A percentile compares a stretch with the other conserved stretches of the same genome.
phyloP scores from a whole-genome alignment of 148 eudicot species.

The Mesembryanthemum crystallinum region DNA sequence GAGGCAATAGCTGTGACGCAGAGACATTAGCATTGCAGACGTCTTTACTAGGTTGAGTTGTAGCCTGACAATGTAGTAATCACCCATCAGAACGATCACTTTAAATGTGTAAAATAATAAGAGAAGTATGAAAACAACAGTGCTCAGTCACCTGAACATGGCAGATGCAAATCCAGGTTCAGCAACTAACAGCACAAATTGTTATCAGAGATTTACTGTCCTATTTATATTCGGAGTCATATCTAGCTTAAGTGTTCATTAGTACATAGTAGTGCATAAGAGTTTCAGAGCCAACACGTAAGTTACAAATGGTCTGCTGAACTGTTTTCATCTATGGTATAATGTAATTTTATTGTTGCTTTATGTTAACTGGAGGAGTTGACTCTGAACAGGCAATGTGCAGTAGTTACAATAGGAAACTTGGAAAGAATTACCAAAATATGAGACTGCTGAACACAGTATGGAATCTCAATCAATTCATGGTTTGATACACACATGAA shows the following conservation, averaged over 20 bases:
- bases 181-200: background rate
- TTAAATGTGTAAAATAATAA: background rate
- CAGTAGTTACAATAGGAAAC: background rate
- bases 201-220: background rate
- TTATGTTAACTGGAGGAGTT: background rate
- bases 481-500: background rate
- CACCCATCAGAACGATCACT: background rate
- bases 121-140: background rate
- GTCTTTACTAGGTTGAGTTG: slow-evolving; percentile 54
- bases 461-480: background rate
- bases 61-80: slow-evolving; percentile 40
- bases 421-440: background rate
- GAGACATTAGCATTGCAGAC: slow-evolving; percentile 41
- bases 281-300: too few species aligned
- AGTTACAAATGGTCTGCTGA: too few species aligned
- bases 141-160: background rate
- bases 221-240: background rate
- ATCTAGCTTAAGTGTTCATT: background rate
- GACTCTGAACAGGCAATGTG: background rate
- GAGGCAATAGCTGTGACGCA: slow-evolving; percentile 72
- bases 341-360: too few species aligned
- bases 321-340: too few species aligned
- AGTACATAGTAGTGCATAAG: background rate
- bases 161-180: background rate
- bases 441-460: background rate